Evolutionary conservation across 2,329 filamentous ascomycete genomes (phyloP).

Genomic region (Neophaeococcomyces mojaviensis): DNA sequence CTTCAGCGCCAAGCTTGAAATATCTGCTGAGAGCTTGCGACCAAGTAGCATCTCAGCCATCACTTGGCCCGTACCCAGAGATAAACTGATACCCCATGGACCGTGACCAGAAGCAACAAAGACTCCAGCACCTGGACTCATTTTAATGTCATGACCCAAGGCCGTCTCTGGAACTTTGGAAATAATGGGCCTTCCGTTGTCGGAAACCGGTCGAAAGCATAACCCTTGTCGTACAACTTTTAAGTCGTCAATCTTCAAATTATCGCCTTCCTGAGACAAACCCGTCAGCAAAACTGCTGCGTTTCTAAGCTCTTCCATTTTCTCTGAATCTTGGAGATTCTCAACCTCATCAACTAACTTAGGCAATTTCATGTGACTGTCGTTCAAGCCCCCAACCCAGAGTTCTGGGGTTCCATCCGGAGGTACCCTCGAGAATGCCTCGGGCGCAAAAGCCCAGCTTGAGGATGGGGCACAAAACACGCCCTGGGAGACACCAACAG

Average conservation of each 20-base stretch:
- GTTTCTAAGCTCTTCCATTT: slow-evolving; percentile 29
- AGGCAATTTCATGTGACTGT: slow-evolving; percentile 53
- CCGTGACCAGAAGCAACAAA: slow-evolving; percentile 67
- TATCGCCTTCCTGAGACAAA: slow-evolving; percentile 16
- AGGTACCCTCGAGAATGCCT: slow-evolving; percentile 60
- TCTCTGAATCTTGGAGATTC: slow-evolving; percentile 34
- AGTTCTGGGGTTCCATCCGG: slow-evolving; percentile 47
- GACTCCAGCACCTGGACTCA: slow-evolving; percentile 49
- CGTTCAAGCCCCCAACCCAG: slow-evolving; percentile 68
- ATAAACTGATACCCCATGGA: slow-evolving; percentile 63
- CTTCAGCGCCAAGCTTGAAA: neutral
- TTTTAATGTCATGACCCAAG: slow-evolving; percentile 45
- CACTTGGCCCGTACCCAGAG: slow-evolving; percentile 62
- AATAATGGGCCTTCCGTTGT: slow-evolving; percentile 57
- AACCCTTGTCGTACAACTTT: slow-evolving; percentile 58
- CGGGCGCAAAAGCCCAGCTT: slow-evolving; percentile 54
- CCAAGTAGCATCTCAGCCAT: slow-evolving; percentile 64
- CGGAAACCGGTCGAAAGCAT: slow-evolving; percentile 66
- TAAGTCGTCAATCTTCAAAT: slow-evolving; percentile 43
- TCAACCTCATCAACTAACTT: slow-evolving; percentile 37
- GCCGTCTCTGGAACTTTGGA: slow-evolving; percentile 48
- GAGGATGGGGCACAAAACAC: slow-evolving; percentile 56
- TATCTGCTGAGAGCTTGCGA: slow-evolving; percentile 25
- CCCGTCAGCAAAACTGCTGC: slow-evolving; percentile 31
- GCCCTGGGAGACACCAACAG: slow-evolving; percentile 42